Conservation (phyloP, 306 rosid genomes). For the Prunus mira region DNA sequence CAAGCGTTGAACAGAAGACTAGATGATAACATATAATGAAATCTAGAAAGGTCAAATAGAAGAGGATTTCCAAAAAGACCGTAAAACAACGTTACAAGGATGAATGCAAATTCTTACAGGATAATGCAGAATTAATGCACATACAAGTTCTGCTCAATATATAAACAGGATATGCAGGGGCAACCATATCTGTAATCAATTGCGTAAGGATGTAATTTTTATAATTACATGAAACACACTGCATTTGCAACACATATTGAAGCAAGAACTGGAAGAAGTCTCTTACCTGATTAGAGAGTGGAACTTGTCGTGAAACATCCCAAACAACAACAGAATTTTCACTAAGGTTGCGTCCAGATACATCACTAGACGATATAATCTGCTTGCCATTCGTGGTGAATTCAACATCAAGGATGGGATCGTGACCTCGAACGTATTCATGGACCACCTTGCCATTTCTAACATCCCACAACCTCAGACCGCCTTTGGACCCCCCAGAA, state of each 20-base stretch:
- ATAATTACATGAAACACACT: background rate
- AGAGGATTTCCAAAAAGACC: background rate
- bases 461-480: constrained; percentile 73
- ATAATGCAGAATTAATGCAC: background rate
- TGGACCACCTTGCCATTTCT: constrained; percentile 63
- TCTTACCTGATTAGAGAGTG: constrained; percentile 83
- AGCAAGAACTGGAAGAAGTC: constrained; percentile 6
- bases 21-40: background rate
- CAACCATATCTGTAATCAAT: background rate
- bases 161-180: constrained; percentile 1
- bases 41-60: background rate
- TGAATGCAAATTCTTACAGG: background rate
- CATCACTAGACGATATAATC: constrained; percentile 78
- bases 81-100: background rate
- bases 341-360: constrained; percentile 62
- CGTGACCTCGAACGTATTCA: constrained; percentile 56
- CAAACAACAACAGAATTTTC: constrained; percentile 84
- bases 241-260: background rate
- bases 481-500: constrained; percentile 79
- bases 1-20: background rate
- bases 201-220: background rate
- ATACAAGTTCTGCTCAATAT: background rate
- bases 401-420: constrained; percentile 84
- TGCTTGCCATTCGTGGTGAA: constrained; percentile 61
- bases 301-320: constrained; percentile 79